Conservation (phyloP, 208 protist species). For the Blastocrithidia nonstop region DNA sequence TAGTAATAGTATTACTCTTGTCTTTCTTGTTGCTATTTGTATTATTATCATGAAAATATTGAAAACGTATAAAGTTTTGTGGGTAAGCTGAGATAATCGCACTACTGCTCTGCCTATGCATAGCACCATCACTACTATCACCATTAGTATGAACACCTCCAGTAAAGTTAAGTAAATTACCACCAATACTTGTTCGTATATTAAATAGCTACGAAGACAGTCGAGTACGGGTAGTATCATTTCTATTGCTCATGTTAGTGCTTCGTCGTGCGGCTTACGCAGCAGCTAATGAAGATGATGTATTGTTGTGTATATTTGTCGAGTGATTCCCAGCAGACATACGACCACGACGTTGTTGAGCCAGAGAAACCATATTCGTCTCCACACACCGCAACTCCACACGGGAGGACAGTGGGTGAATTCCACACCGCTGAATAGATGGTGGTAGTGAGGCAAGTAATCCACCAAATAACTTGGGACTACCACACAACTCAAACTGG, state of each 20-base stretch:
- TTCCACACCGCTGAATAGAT: conserved; percentile 10
- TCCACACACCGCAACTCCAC: conserved; percentile 29
- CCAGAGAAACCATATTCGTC: too few species aligned
- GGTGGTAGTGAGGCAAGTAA: conserved; percentile 24
- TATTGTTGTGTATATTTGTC: too few species aligned
- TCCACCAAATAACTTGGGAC: conserved; percentile 13
- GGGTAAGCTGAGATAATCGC: conserved; percentile 13
- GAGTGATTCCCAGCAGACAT: too few species aligned
- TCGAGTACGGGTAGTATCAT: too few species aligned
- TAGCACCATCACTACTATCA: neutral
- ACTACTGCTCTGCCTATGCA: too few species aligned
- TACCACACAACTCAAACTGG: conserved; percentile 28
- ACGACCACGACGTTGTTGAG: too few species aligned
- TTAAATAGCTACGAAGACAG: too few species aligned
- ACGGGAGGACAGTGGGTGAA: conserved; percentile 13
- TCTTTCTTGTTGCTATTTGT: conserved; percentile 5
- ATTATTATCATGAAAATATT: conserved; percentile 6
- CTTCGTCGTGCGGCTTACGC: too few species aligned
- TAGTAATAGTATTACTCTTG: conserved; percentile 1
- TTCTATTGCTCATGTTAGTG: conserved; percentile 1
- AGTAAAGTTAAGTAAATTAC: too few species aligned
- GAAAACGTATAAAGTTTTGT: conserved; percentile 9
- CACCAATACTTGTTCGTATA: too few species aligned
- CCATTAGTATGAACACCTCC: neutral
- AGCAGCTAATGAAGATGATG: neutral